Evolutionary conservation across 208 protist genomes (phyloP).

Genomic region (Leptomonas pyrrhocoris): DNA sequence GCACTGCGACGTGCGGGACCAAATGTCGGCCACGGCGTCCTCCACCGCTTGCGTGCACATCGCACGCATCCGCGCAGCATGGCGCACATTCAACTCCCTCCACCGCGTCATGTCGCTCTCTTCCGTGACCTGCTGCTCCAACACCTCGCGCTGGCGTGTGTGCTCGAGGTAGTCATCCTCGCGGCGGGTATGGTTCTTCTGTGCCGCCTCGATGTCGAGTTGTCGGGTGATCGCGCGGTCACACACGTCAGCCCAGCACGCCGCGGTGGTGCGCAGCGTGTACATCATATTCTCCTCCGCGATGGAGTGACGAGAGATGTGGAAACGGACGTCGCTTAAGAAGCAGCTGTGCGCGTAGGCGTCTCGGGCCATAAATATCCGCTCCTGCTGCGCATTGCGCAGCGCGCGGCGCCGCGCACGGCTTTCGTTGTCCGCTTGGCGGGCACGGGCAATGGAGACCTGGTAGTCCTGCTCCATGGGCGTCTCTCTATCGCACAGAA

Average conservation of each 20-base stretch:
- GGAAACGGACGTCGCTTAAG: constrained; percentile 29
- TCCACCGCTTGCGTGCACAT: constrained; percentile 30
- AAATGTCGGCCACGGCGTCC: constrained; percentile 39
- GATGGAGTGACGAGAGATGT: constrained; percentile 31
- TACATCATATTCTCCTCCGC: constrained; percentile 61
- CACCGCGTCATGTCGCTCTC: constrained; percentile 63
- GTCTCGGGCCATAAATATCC: constrained; percentile 20
- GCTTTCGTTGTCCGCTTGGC: constrained; percentile 42
- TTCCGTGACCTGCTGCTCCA: constrained; percentile 49
- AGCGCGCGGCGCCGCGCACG: constrained; percentile 33
- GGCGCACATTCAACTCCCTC: constrained; percentile 38
- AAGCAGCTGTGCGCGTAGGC: constrained; percentile 23
- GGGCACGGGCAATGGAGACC: constrained; percentile 29
- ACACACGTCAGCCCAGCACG: constrained; percentile 80
- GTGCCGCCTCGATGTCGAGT: constrained; percentile 53
- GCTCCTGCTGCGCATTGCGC: constrained; percentile 61
- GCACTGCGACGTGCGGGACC: constrained; percentile 32
- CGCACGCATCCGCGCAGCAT: constrained; percentile 21
- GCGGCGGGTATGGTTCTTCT: constrained; percentile 36
- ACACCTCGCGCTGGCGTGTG: constrained; percentile 47
- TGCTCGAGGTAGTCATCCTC: constrained; percentile 51
- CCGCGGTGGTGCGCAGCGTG: constrained; percentile 51
- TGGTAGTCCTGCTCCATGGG: constrained; percentile 36
- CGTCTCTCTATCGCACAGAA: not conserved
- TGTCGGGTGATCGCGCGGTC: constrained; percentile 66